These are phyloP conservation scores for Leucocoprinus sp. DNA, from an alignment of 768 basidiomycete species.

Conservation along the genomic window DNA sequence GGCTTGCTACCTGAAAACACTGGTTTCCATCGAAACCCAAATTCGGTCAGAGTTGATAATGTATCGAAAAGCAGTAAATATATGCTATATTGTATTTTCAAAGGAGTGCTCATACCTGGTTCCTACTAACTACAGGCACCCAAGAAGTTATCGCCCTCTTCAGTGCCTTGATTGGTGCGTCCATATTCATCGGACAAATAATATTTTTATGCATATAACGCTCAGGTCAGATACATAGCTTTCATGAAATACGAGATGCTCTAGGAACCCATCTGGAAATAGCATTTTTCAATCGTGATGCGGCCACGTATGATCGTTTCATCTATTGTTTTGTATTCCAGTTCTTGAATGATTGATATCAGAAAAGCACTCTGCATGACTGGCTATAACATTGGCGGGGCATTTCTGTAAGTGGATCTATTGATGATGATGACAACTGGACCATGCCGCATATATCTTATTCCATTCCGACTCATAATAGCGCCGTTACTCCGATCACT, in stretches of 20 bases:
- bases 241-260: slow-evolving; percentile 31
- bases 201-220: not conserved
- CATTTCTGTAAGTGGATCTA: slow-evolving; percentile 39
- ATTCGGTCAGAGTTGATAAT: slow-evolving; percentile 43
- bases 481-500: slow-evolving; percentile 30
- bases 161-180: slow-evolving; percentile 45
- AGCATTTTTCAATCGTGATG: slow-evolving; percentile 43
- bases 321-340: not conserved
- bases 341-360: slow-evolving; percentile 5
- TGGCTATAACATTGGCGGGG: slow-evolving; percentile 48
- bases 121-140: slow-evolving; percentile 9
- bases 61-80: slow-evolving; percentile 31
- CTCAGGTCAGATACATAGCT: slow-evolving; percentile 44
- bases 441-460: slow-evolving; percentile 4
- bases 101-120: slow-evolving; percentile 8
- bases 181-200: not conserved
- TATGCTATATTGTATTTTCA: not conserved
- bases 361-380: slow-evolving; percentile 67
- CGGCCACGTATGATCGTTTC: slow-evolving; percentile 36
- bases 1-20: slow-evolving; percentile 13
- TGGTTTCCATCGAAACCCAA: slow-evolving; percentile 17
- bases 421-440: not conserved
- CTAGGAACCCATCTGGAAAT: slow-evolving; percentile 39
- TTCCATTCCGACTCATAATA: slow-evolving; percentile 19
- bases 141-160: slow-evolving; percentile 51